Conservation (phyloP, 371 early-diverging fungal species). For the Saksenaea oblongispora region DNA sequence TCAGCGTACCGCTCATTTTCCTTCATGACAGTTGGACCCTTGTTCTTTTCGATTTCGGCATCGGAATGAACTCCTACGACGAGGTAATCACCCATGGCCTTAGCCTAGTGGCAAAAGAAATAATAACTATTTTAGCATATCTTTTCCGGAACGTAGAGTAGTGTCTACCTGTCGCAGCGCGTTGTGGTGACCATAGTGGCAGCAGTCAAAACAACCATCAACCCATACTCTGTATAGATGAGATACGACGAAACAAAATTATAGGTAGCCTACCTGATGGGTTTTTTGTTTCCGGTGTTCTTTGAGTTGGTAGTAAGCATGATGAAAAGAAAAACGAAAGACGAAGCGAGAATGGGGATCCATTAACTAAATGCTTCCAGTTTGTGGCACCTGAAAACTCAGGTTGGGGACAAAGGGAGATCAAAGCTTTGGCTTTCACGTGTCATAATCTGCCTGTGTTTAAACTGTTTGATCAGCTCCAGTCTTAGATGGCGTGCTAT, state of each 20-base stretch:
- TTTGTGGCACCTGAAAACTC: not conserved
- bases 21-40: slow-evolving; percentile 95
- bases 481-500: not conserved
- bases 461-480: not conserved
- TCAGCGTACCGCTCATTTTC: slow-evolving; percentile 86
- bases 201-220: slow-evolving; percentile 96
- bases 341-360: not conserved
- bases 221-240: slow-evolving; percentile 69
- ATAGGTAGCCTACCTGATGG: not conserved
- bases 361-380: not conserved
- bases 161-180: slow-evolving; percentile 86
- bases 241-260: not conserved
- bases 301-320: not conserved
- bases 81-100: slow-evolving; percentile 89
- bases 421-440: slow-evolving; percentile 2
- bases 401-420: slow-evolving; percentile 2
- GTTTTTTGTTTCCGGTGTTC: not conserved
- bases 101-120: slow-evolving; percentile 63
- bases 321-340: not conserved
- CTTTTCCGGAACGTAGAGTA: not conserved
- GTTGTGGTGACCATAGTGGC: slow-evolving; percentile 96
- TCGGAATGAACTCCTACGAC: slow-evolving; percentile 97
- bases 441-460: not conserved
- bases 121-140: not conserved
- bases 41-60: slow-evolving; percentile 87